phyloP scores from a whole-genome alignment of 306 rosid species.

The Hylodesmum podocarpum region DNA sequence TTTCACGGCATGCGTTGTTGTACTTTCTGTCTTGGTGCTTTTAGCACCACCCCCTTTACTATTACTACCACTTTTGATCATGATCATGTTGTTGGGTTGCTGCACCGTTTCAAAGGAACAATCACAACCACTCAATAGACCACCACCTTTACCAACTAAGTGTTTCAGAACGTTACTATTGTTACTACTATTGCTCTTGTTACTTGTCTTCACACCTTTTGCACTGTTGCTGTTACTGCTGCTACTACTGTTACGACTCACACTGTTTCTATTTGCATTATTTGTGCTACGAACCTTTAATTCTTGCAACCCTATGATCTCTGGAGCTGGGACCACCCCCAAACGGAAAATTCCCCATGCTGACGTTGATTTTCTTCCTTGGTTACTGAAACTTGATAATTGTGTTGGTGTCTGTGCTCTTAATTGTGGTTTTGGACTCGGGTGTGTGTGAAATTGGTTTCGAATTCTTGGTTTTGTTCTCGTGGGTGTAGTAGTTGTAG shows the following conservation, averaged over 20 bases:
- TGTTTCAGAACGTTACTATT: slow-evolving; percentile 29
- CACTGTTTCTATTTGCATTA: slow-evolving; percentile 29
- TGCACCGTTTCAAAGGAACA: slow-evolving; percentile 57
- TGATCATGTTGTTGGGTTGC: slow-evolving; percentile 26
- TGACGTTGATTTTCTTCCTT: slow-evolving; percentile 57
- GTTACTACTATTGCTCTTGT: slow-evolving; percentile 17
- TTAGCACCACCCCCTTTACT: slow-evolving; percentile 4
- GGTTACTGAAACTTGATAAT: slow-evolving; percentile 29
- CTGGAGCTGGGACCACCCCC: slow-evolving; percentile 76
- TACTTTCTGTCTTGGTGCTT: slow-evolving; percentile 35
- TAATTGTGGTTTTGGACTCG: slow-evolving; percentile 84
- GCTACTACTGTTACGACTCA: slow-evolving; percentile 50
- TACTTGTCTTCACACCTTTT: not conserved
- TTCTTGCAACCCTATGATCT: slow-evolving; percentile 65
- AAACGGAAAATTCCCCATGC: slow-evolving; percentile 73
- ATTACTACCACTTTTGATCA: slow-evolving; percentile 37
- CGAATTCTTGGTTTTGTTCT: slow-evolving; percentile 38
- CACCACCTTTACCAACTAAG: slow-evolving; percentile 37
- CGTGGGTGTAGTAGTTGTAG: not conserved
- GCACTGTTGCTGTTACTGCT: slow-evolving; percentile 27
- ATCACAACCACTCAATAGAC: slow-evolving; percentile 63
- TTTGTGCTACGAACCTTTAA: slow-evolving; percentile 48
- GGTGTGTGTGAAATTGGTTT: slow-evolving; percentile 68
- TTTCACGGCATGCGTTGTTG: slow-evolving; percentile 45
- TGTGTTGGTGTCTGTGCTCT: slow-evolving; percentile 31